Evolutionary conservation across 1,284 basidiomycete species (phyloP).

Genomic region (Blastosporella zonata): DNA sequence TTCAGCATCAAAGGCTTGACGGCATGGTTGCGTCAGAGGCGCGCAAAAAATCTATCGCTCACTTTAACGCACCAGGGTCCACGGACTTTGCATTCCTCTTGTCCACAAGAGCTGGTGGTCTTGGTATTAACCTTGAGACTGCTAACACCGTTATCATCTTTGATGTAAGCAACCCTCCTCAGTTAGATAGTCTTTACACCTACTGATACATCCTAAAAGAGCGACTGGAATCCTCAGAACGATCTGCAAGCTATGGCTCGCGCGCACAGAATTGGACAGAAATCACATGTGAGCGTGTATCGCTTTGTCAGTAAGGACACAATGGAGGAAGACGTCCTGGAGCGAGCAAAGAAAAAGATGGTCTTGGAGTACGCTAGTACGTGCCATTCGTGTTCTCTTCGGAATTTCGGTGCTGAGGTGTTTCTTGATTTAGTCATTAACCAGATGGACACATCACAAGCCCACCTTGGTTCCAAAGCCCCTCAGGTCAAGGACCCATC

Average conservation of each 20-base stretch:
- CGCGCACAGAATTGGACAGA: conserved; percentile 95
- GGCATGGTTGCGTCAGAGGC: conserved; percentile 93
- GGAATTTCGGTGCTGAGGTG: conserved; percentile 10
- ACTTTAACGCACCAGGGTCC: conserved; percentile 93
- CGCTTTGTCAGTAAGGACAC: conserved; percentile 98
- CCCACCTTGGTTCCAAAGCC: conserved; percentile 86
- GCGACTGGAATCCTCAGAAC: conserved; percentile 97
- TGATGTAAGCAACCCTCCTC: conserved; percentile 64
- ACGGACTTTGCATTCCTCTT: conserved; percentile 97
- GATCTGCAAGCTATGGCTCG: conserved; percentile 99
- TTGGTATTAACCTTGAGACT: conserved; percentile 98
- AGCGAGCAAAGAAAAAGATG: conserved; percentile 99
- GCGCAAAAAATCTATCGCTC: conserved; percentile 91
- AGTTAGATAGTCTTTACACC: conserved; percentile 1
- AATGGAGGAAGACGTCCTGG: conserved; percentile 98
- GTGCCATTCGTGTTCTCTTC: conserved; percentile 33
- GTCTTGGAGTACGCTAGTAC: conserved; percentile 97
- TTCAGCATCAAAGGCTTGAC: conserved; percentile 95
- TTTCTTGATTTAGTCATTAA: conserved; percentile 77
- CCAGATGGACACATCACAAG: conserved; percentile 99
- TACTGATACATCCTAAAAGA: conserved; percentile 40
- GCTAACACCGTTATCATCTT: conserved; percentile 99
- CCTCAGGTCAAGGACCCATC: conserved; percentile 61
- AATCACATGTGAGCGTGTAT: conserved; percentile 97
- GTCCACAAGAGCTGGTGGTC: conserved; percentile 94